Conservation (phyloP, 2,329 filamentous ascomycete species). For the Aureobasidium sp. region DNA sequence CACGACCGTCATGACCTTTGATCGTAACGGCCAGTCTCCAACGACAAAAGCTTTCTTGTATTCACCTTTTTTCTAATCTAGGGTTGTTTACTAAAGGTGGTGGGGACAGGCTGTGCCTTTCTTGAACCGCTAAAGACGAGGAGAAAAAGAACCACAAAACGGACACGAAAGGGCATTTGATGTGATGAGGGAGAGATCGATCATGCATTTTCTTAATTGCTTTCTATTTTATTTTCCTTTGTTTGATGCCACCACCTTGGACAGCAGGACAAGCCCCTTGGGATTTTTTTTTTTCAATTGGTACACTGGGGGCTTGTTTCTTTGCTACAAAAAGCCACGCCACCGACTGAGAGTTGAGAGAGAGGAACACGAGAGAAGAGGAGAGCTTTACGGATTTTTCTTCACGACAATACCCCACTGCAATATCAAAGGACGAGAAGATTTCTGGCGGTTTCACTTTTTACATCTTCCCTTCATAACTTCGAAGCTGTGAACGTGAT, state of each 20-base stretch:
- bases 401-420: slow-evolving; percentile 9
- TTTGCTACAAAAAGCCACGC: neutral
- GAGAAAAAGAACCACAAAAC: neutral
- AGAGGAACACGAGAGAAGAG: neutral
- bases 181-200: slow-evolving; percentile 4
- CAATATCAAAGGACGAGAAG: slow-evolving; percentile 7
- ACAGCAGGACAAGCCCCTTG: neutral
- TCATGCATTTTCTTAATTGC: neutral
- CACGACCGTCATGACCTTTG: slow-evolving; percentile 12
- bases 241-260: slow-evolving; percentile 3
- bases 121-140: slow-evolving; percentile 1
- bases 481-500: neutral
- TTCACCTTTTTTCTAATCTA: neutral
- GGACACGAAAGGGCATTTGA: slow-evolving; percentile 1
- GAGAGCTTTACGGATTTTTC: slow-evolving; percentile 12
- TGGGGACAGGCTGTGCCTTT: neutral
- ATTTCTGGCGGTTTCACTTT: neutral
- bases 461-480: neutral
- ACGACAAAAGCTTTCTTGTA: slow-evolving; percentile 7
- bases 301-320: neutral
- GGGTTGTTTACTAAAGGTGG: slow-evolving; percentile 1
- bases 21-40: slow-evolving; percentile 6
- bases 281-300: neutral
- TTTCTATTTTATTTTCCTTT: slow-evolving; percentile 9
- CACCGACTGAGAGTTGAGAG: slow-evolving; percentile 7